Base-by-base conservation (phyloP, 805 yeast genomes). In the Lachancea quebecensis region DNA sequence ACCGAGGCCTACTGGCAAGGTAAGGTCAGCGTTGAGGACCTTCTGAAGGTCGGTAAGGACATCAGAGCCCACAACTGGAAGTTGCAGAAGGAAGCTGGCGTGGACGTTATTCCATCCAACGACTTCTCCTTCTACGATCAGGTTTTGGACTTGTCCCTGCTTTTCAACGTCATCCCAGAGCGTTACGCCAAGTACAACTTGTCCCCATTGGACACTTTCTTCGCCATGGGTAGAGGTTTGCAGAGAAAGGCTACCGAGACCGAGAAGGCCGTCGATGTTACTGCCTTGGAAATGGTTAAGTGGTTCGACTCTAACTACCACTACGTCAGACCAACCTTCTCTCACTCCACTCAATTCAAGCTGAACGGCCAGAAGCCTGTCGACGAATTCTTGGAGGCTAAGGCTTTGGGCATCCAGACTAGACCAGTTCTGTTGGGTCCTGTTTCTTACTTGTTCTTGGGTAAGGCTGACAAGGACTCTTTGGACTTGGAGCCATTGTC, bases 271-370 rank as follows among this genome's bases (percentile, higher is more conserved):
- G 96, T 93, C 60, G 99, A 93, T 72, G 99, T 93, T 51, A 91
- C 98, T 53, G 99, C 99, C 62, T 79, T 88, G 69, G 95, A 93
- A 81, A 93, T 93, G 99, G 99, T 93, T 61, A 93, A 93, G 79
- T 93, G 99, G 99, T 93, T 93, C 63, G 99, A 93, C 74, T 86
- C 97, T 56, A 93, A 93, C 88, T 93, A 93, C 87, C 99, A 93
- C 75, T 93, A 93, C 72, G 98, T 93, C 65, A 87, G 99, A 79
- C 99, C 99, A 72, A 93, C 99, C 58, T 90, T 93, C 79, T 85
- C 96, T 47, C 82, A 89, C 78, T 78, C 88, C 59, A 91, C 97
- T 55, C 82, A 82, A 65, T 93, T 93, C 86, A 90, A 93, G 78
- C 85, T 93, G 71, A 88, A 84, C 72, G 95, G 96, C 66, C 75